Base-by-base conservation (phyloP, 2,329 filamentous ascomycete genomes). In the Aureobasidium sp. region DNA sequence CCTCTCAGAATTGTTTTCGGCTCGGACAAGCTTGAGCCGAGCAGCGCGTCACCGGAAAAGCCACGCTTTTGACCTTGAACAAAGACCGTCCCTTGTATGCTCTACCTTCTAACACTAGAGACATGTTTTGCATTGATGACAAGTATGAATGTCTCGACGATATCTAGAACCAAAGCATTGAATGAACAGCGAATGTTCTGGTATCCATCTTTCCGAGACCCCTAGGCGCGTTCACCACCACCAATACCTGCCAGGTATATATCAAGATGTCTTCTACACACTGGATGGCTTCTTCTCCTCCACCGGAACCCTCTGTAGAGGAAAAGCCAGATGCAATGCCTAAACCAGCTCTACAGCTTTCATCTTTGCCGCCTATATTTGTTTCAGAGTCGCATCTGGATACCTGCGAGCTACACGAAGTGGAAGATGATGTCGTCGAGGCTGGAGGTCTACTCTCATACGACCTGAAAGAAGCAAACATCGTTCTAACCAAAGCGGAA, bases 401-500 rank as follows among this genome's bases (percentile, higher is more conserved):
- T 1, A 74, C 82, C 0, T 81, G 86, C 7, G 82, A 88, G 65
- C 76, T 89, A 11, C 82, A 86, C 54, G 73, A 80, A 35, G 71
- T 90, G 15, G 87, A 91, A 70, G 81, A 85, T 29, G 80, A 80
- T 24, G 82, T 95, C 11, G 77, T 81, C 4, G 70, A 73, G 7
- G 72, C 75, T 59, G 75, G 76, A 58, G 84, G 82, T 6, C 81
- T 79, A 0, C 71, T 94, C 59, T 92, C 90, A 0, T 86, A 87
- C 63, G 83, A 93, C 71, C 78, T 88, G 58, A 78, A 79, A 15
- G 88, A 93, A 72, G 91, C 91, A 0, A 79, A 82, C 5, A 73
- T 97, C 3, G 79, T 96, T 1, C 72, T 97, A 33, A 91, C 89
- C 1, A 90, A 86, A 66, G 81, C 96, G 37, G 79, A 80, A 0